A percentile compares a stretch with the other conserved stretches of the same genome.
phyloP scores from a whole-genome alignment of 345 rosid genomes.

The Geranium brycei region DNA sequence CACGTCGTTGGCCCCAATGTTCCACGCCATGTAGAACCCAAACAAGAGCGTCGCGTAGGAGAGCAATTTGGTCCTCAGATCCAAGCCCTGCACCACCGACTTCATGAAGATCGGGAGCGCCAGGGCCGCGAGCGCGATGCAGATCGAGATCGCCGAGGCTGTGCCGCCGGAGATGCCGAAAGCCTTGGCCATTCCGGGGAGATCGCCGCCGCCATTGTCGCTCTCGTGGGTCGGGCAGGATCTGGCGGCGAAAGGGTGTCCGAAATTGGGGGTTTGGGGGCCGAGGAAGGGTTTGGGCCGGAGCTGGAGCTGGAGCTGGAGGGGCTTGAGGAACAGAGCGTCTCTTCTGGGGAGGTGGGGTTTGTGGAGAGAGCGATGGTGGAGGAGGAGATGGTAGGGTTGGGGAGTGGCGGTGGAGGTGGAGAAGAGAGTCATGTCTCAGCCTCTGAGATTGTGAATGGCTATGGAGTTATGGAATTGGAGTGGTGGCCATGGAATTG shows the following conservation, averaged over 20 bases:
- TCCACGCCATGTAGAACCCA: slow-evolving; percentile 97
- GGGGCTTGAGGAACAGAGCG: slow-evolving; percentile 18
- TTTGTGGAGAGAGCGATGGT: slow-evolving; percentile 12
- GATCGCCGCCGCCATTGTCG: slow-evolving; percentile 5
- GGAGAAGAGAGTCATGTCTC: slow-evolving; percentile 46
- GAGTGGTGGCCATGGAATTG: not conserved
- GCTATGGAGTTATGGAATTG: not conserved
- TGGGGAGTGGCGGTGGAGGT: slow-evolving; percentile 27
- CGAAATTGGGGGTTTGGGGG: slow-evolving; percentile 18
- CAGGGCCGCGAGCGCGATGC: slow-evolving; percentile 64
- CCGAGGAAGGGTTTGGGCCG: slow-evolving; percentile 19
- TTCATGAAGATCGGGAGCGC: slow-evolving; percentile 58
- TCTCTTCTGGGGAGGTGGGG: slow-evolving; percentile 21
- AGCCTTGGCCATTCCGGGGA: slow-evolving; percentile 69
- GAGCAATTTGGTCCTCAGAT: slow-evolving; percentile 46
- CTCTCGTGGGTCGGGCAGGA: slow-evolving; percentile 29
- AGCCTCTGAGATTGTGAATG: not conserved
- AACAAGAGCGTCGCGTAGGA: slow-evolving; percentile 58
- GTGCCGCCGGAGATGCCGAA: slow-evolving; percentile 60
- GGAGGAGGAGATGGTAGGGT: slow-evolving; percentile 17
- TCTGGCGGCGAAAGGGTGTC: slow-evolving; percentile 42
- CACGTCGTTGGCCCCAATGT: slow-evolving; percentile 90
- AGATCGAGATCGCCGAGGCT: slow-evolving; percentile 48
- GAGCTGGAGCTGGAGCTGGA: slow-evolving; percentile 7
- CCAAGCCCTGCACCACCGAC: slow-evolving; percentile 50